Percentiles rank a stretch among this genome's conserved stretches.
These are phyloP conservation scores for Didymella glomerata DNA, from an alignment of 2,329 filamentous ascomycete genomes.

Conservation along the genomic window DNA sequence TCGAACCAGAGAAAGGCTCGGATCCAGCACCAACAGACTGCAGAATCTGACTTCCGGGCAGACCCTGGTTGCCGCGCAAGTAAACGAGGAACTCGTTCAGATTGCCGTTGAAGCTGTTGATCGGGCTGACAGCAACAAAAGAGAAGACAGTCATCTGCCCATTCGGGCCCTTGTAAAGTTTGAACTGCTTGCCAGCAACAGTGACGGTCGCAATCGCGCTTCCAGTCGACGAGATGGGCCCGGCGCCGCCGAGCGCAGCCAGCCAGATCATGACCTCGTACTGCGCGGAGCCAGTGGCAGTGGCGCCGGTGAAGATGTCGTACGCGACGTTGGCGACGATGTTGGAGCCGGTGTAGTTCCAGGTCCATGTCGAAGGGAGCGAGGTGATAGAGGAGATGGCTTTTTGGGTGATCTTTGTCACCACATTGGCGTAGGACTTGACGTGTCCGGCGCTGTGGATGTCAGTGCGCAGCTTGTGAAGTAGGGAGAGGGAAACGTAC, in stretches of 20 bases:
- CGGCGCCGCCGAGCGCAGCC: constrained; percentile 64
- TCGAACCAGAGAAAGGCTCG: constrained; percentile 63
- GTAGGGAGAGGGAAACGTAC: constrained; percentile 32
- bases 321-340: constrained; percentile 68
- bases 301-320: constrained; percentile 66
- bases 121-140: constrained; percentile 61
- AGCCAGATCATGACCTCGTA: constrained; percentile 76
- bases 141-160: constrained; percentile 68
- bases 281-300: constrained; percentile 56
- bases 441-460: constrained; percentile 41
- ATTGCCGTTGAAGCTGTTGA: constrained; percentile 65
- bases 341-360: constrained; percentile 59
- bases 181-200: constrained; percentile 64
- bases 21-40: constrained; percentile 64
- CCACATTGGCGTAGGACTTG: constrained; percentile 57
- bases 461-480: constrained; percentile 7
- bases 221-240: constrained; percentile 67
- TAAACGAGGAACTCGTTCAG: constrained; percentile 66
- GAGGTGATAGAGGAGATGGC: constrained; percentile 51
- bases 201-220: constrained; percentile 62
- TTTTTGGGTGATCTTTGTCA: constrained; percentile 46
- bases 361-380: constrained; percentile 57
- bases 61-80: constrained; percentile 59
- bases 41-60: constrained; percentile 62
- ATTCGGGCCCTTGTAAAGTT: constrained; percentile 69